Evolutionary conservation across 169 alveolate genomes (phyloP).

Genomic region (Cystoisospora suis): DNA sequence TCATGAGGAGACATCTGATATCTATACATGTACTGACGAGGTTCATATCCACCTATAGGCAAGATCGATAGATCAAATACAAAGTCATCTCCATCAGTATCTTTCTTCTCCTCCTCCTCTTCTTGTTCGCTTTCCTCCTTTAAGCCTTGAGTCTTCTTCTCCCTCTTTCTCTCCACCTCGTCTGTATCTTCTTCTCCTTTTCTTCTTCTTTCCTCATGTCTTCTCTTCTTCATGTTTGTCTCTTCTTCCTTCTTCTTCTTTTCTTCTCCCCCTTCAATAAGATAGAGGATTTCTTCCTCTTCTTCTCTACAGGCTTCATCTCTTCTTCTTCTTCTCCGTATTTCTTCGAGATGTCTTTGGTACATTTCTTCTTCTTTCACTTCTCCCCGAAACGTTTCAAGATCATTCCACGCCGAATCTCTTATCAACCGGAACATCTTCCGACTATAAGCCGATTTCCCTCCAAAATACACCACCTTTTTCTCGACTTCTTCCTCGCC

Average conservation of each 20-base stretch:
- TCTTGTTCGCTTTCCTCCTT: not conserved
- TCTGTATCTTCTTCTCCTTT: not conserved
- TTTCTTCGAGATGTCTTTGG: not conserved
- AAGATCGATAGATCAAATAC: constrained; percentile 40
- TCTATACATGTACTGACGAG: not conserved
- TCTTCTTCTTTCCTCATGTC: not conserved
- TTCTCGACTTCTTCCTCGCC: too few species aligned
- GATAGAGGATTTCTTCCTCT: too few species aligned
- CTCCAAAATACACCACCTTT: not conserved
- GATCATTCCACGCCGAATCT: not conserved
- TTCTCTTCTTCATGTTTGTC: not conserved
- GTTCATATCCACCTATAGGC: constrained; percentile 49
- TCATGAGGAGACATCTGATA: constrained; percentile 48
- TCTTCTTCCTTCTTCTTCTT: not conserved
- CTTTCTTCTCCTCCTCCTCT: not conserved
- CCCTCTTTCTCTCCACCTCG: not conserved
- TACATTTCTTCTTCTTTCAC: not conserved
- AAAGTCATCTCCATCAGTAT: not conserved
- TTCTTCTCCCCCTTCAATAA: not conserved
- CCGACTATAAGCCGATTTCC: constrained; percentile 13
- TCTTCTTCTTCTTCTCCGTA: not conserved
- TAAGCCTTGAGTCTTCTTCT: not conserved
- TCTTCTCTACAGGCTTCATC: too few species aligned
- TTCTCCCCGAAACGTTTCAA: not conserved
- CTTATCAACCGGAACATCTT: not conserved